phyloP scores from a whole-genome alignment of 495 filamentous ascomycete species.

The Parathielavia hyrcaniae region DNA sequence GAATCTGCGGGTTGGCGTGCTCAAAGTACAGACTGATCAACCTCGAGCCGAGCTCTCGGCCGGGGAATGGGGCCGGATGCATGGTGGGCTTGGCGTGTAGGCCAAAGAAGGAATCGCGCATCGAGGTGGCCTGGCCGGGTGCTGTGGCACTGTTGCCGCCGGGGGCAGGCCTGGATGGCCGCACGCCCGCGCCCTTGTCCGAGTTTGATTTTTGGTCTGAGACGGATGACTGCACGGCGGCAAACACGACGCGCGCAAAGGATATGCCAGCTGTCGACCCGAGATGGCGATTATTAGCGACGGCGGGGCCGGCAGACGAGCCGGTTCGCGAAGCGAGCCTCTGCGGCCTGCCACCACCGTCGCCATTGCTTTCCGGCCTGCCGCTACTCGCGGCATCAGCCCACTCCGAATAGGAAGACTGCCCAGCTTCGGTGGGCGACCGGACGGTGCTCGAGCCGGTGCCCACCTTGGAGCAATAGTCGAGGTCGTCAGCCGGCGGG shows the following conservation, averaged over 20 bases:
- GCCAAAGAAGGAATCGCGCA: constrained; percentile 94
- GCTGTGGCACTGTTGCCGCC: constrained; percentile 24
- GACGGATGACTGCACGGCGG: constrained; percentile 84
- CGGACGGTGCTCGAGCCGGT: constrained; percentile 39
- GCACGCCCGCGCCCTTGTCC: constrained; percentile 45
- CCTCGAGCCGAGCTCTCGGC: constrained; percentile 60
- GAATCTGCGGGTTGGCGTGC: constrained; percentile 92
- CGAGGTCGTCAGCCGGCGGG: constrained; percentile 69
- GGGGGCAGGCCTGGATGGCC: constrained; percentile 35
- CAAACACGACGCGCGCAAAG: constrained; percentile 90
- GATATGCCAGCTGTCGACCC: constrained; percentile 88
- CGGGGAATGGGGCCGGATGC: constrained; percentile 77
- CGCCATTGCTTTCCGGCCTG: constrained; percentile 38
- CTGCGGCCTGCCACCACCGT: constrained; percentile 34
- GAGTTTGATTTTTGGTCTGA: constrained; percentile 56
- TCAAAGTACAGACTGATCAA: constrained; percentile 86
- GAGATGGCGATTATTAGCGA: constrained; percentile 71
- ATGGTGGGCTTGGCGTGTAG: constrained; percentile 84
- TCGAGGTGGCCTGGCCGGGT: constrained; percentile 56
- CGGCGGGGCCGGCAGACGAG: constrained; percentile 51
- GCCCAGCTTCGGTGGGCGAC: constrained; percentile 38
- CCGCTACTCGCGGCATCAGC: constrained; percentile 25
- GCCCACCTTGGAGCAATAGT: constrained; percentile 55
- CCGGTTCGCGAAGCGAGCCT: constrained; percentile 69
- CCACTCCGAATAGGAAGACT: constrained; percentile 20